Evolutionary conservation across 2,329 filamentous ascomycete species (phyloP).

Genomic region (Botrytis fragariae): DNA sequence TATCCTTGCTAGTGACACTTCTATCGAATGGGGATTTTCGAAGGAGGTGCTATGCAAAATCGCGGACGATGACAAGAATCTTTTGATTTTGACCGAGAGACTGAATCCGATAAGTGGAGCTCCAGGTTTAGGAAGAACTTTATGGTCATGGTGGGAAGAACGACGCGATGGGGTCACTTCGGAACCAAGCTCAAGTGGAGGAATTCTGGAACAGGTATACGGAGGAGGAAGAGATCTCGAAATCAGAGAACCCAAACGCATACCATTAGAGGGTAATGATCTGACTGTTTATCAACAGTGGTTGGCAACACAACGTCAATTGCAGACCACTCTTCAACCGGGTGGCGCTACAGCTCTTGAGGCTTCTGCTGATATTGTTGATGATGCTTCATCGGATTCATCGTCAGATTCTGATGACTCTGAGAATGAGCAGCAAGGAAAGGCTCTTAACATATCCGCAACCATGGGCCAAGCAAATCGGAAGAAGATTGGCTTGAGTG

Average conservation of each 20-base stretch:
- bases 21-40: slow-evolving; percentile 93
- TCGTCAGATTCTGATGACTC: slow-evolving; percentile 86
- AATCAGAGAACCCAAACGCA: slow-evolving; percentile 58
- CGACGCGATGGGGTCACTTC: slow-evolving; percentile 60
- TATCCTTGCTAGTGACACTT: slow-evolving; percentile 86
- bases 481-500: slow-evolving; percentile 81
- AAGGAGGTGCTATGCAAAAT: slow-evolving; percentile 73
- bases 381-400: slow-evolving; percentile 82
- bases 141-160: slow-evolving; percentile 81
- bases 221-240: slow-evolving; percentile 61
- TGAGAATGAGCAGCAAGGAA: slow-evolving; percentile 86
- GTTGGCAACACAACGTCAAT: slow-evolving; percentile 80
- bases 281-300: slow-evolving; percentile 85
- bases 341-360: slow-evolving; percentile 67
- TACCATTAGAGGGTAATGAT: slow-evolving; percentile 72
- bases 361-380: slow-evolving; percentile 68
- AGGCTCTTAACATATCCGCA: slow-evolving; percentile 83
- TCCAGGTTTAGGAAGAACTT: slow-evolving; percentile 59
- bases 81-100: slow-evolving; percentile 84
- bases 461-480: slow-evolving; percentile 79
- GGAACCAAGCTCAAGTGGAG: slow-evolving; percentile 52
- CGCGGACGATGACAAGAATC: slow-evolving; percentile 73
- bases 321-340: slow-evolving; percentile 76
- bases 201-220: slow-evolving; percentile 64
- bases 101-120: slow-evolving; percentile 43